A percentile compares a stretch with the other conserved stretches of the same genome.
Conservation (phyloP, 2,329 filamentous ascomycete genomes). For the Leptographium wingfieldii region DNA sequence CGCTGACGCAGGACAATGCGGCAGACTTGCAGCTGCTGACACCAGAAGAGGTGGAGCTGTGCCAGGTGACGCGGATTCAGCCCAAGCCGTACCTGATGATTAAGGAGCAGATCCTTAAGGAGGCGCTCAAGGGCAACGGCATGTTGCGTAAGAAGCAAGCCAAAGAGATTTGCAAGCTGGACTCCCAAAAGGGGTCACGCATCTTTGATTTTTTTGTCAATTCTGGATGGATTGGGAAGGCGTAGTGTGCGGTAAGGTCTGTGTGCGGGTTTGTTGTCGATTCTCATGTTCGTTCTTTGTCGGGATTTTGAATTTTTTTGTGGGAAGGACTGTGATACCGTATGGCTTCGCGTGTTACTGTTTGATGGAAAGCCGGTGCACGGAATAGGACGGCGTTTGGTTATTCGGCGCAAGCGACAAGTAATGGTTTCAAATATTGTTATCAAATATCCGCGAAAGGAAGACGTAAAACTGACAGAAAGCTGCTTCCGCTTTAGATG, state of each 20-base stretch:
- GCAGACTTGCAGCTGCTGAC: constrained; percentile 78
- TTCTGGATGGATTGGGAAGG: constrained; percentile 83
- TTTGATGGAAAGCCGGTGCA: neutral
- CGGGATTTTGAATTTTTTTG: neutral
- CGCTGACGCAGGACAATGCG: constrained; percentile 61
- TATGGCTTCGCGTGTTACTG: neutral
- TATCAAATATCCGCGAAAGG: neutral
- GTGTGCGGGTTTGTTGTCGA: neutral
- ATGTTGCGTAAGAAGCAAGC: constrained; percentile 88
- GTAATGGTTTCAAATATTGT: neutral
- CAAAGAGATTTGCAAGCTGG: constrained; percentile 71
- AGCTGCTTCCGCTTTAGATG: neutral
- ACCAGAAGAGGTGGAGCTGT: constrained; percentile 73
- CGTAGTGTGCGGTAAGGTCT: constrained; percentile 26
- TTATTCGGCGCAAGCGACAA: neutral
- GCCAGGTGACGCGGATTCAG: constrained; percentile 69
- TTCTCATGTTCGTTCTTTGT: neutral
- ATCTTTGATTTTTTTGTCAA: constrained; percentile 94
- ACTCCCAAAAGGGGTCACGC: constrained; percentile 70
- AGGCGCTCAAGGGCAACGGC: constrained; percentile 81
- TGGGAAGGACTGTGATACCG: neutral
- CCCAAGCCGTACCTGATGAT: constrained; percentile 93
- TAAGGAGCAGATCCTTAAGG: constrained; percentile 84
- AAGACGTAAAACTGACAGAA: neutral
- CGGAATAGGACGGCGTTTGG: neutral